Conservation (phyloP, 257 asterid species). For the Nicotiana tabacum region DNA sequence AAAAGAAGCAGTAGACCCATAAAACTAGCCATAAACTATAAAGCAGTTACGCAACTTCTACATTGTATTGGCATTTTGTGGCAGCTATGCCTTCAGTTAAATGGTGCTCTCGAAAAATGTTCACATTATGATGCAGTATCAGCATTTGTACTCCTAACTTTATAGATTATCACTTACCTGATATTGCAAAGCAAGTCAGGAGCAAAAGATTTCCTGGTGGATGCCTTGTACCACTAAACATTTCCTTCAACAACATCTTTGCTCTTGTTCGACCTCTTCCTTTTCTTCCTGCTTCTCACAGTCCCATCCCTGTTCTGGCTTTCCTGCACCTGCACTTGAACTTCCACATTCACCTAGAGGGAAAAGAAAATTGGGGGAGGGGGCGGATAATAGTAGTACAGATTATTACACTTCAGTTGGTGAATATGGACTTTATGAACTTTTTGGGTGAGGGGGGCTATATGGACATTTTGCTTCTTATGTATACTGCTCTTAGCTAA, state of each 20-base stretch:
- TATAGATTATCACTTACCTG: not conserved
- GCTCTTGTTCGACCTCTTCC: not conserved
- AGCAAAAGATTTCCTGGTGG: not conserved
- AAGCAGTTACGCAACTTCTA: not conserved
- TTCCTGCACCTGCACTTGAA: slow-evolving; percentile 18
- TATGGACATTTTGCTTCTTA: too few relatives aligned
- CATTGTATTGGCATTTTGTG: not conserved
- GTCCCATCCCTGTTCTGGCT: slow-evolving; percentile 5
- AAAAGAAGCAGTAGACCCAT: too few relatives aligned
- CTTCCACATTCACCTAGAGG: not conserved
- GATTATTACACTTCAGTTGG: not conserved
- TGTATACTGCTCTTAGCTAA: too few relatives aligned
- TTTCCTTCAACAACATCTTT: not conserved
- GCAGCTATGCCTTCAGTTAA: not conserved
- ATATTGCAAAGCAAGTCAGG: not conserved
- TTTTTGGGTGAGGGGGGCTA: too few relatives aligned
- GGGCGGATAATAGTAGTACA: not conserved
- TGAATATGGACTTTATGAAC: too few relatives aligned
- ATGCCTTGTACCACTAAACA: not conserved
- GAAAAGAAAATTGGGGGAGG: not conserved
- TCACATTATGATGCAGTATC: not conserved
- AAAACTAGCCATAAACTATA: not conserved
- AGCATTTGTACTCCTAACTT: not conserved
- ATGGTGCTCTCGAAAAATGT: not conserved
- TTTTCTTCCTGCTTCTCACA: slow-evolving; percentile 5